A percentile compares a stretch with the other conserved stretches of the same genome.
These are phyloP conservation scores for Saturnispora gosingensis DNA, from an alignment of 805 yeast genomes.

Conservation along the genomic window DNA sequence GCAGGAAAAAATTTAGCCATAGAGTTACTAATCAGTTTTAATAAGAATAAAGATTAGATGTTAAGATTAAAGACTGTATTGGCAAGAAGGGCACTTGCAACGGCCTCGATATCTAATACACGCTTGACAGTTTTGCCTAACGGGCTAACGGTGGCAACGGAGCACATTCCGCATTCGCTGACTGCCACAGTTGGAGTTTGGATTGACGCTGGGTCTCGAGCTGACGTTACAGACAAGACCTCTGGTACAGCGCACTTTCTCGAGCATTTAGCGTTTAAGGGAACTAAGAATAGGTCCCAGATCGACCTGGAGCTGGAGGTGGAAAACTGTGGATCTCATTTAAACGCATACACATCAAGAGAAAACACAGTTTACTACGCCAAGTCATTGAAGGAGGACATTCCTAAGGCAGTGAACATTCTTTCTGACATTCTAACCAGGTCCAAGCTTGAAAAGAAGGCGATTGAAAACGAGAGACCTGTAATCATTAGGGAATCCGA, in stretches of 20 bases:
- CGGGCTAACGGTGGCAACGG: slow-evolving; percentile 93
- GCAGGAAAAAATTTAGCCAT: background rate
- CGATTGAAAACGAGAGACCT: slow-evolving; percentile 92
- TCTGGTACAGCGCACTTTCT: slow-evolving; percentile 95
- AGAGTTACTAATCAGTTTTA: background rate
- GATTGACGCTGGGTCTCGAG: slow-evolving; percentile 98
- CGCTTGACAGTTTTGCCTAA: slow-evolving; percentile 71
- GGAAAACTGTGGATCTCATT: slow-evolving; percentile 92
- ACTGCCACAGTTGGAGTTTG: slow-evolving; percentile 98
- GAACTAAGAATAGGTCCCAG: slow-evolving; percentile 77
- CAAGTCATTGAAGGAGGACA: slow-evolving; percentile 70
- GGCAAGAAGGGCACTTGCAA: slow-evolving; percentile 2
- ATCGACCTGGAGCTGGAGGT: slow-evolving; percentile 81
- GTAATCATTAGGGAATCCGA: slow-evolving; percentile 95
- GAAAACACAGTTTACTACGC: slow-evolving; percentile 97
- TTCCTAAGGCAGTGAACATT: slow-evolving; percentile 79
- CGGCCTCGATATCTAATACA: slow-evolving; percentile 33
- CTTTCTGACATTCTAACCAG: slow-evolving; percentile 82
- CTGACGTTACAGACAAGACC: slow-evolving; percentile 72
- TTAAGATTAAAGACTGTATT: background rate
- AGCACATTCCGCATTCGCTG: slow-evolving; percentile 71
- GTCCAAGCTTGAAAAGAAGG: slow-evolving; percentile 70
- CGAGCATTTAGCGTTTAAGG: slow-evolving; percentile 95
- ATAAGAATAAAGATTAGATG: background rate
- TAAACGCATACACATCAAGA: slow-evolving; percentile 97